Evolutionary conservation across 2,329 filamentous ascomycete genomes (phyloP).

Genomic region (Endocalyx cinctus): DNA sequence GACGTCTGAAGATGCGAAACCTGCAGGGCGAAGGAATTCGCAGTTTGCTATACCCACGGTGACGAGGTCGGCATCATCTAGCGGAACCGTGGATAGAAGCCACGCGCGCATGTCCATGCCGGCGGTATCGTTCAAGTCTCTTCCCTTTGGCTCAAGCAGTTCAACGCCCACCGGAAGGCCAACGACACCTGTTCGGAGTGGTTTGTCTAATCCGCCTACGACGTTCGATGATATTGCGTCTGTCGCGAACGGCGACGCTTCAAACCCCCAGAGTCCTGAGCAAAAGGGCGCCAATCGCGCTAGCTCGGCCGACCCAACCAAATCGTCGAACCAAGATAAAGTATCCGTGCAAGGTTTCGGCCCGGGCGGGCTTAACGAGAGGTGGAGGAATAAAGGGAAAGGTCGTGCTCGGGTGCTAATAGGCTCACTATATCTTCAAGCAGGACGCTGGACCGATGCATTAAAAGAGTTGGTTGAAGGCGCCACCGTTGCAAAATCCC

Average conservation of each 20-base stretch:
- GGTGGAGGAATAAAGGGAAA: slow-evolving; percentile 75
- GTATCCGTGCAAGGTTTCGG: slow-evolving; percentile 69
- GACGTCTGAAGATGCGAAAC: slow-evolving; percentile 36
- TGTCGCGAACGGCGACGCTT: slow-evolving; percentile 24
- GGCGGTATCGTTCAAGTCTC: slow-evolving; percentile 45
- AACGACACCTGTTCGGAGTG: slow-evolving; percentile 46
- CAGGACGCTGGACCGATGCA: slow-evolving; percentile 86
- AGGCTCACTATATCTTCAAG: slow-evolving; percentile 81
- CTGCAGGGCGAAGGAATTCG: slow-evolving; percentile 47
- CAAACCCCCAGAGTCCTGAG: slow-evolving; percentile 38
- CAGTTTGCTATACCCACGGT: slow-evolving; percentile 44
- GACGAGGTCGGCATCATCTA: slow-evolving; percentile 50
- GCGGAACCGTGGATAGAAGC: slow-evolving; percentile 52
- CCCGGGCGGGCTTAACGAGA: slow-evolving; percentile 65
- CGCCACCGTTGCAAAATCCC: slow-evolving; percentile 68
- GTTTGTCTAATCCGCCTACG: slow-evolving; percentile 43
- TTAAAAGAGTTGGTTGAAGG: slow-evolving; percentile 78
- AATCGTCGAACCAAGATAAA: slow-evolving; percentile 49
- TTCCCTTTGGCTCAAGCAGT: slow-evolving; percentile 38
- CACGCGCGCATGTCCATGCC: slow-evolving; percentile 79
- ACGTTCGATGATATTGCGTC: slow-evolving; percentile 44
- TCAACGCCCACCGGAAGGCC: slow-evolving; percentile 43
- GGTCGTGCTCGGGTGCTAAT: slow-evolving; percentile 74
- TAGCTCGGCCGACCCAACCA: slow-evolving; percentile 38
- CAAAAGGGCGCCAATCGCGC: slow-evolving; percentile 28